Base-by-base conservation (phyloP, 305 asterid genomes). In the Rubia tinctorum region DNA sequence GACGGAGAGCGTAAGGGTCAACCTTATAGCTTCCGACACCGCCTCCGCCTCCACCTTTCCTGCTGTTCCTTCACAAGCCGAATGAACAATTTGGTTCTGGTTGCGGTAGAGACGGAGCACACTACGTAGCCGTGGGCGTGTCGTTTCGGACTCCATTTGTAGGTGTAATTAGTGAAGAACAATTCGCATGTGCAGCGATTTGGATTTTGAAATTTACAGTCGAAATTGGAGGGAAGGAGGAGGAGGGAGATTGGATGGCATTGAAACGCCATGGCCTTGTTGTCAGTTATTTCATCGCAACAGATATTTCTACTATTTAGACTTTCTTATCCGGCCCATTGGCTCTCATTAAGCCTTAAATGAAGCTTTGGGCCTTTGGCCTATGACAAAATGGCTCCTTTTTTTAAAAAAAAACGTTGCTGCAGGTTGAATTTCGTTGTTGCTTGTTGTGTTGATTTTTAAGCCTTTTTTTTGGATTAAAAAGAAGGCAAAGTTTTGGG, bases 1-100 rank as follows among this genome's bases (percentile, higher is more conserved):
- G 56, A 27, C 86, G 86, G 76, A 94, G 95, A 73, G 90, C 80
- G 76, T 90, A 89, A 58, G 99, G 99, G 73, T 94, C 95, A 61
- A 94, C 99, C 87, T 90, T 94, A 74, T 85, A 88, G 74, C 83
- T 82, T 71, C 88, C 82, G 65, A 34, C 77, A 66, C 70, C 81
- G 25, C 68, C 90, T 90, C 91, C 86, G 91, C 76, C 91, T 72
- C 17, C 99, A 97, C 84, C 92, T 90, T 83, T 88, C 93, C 84
- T 94, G 99, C 86, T 94, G 95, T 85, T 88, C 89, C 80, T 89
- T 91, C 67, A 91, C 97, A 58, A 83, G 84, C 81, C 81, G 88
- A 84, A 94, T 90, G 80, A 90, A 94, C 30, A 18, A n/a, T 66
- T 20, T 66, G 69, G 69, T 66, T 15, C 68, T 69, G 75, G 72